phyloP scores from a whole-genome alignment of 1,284 basidiomycete genomes.

The Marasmius fiardii region DNA sequence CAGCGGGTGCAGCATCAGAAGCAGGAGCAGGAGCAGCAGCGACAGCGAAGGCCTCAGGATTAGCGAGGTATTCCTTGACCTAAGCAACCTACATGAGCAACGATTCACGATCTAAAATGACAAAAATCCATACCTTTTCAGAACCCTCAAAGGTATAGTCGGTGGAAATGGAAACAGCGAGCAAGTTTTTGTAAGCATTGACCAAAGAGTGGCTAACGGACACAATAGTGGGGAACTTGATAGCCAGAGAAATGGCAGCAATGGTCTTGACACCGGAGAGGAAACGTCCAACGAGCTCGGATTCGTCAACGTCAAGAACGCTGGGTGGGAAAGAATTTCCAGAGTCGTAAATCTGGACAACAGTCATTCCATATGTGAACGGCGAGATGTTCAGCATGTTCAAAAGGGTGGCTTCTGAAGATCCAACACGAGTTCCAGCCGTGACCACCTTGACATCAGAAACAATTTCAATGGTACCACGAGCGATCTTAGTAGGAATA shows the following conservation, averaged over 20 bases:
- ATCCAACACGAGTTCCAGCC: conserved; percentile 90
- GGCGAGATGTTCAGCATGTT: conserved; percentile 99
- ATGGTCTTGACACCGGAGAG: conserved; percentile 92
- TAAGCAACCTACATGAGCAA: conserved; percentile 29
- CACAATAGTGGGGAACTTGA: conserved; percentile 95
- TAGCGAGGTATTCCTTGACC: conserved; percentile 96
- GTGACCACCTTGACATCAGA: conserved; percentile 94
- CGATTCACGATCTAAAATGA: conserved; percentile 20
- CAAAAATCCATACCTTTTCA: conserved; percentile 70
- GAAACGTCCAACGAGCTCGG: conserved; percentile 90
- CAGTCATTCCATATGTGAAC: conserved; percentile 99
- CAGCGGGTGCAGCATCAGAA: conserved; percentile 47
- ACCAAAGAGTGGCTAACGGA: conserved; percentile 94
- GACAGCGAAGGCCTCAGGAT: conserved; percentile 93
- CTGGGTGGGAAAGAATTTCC: conserved; percentile 88
- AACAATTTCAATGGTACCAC: conserved; percentile 99
- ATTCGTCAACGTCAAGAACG: conserved; percentile 95
- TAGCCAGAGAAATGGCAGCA: conserved; percentile 92
- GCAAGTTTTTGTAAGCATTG: conserved; percentile 98
- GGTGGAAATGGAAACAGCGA: conserved; percentile 88
- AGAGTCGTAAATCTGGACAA: conserved; percentile 90
- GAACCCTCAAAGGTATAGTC: conserved; percentile 95
- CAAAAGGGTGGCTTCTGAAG: conserved; percentile 95
- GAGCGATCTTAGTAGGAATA: conserved; percentile 99
- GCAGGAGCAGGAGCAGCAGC: conserved; percentile 68